Base-by-base conservation (phyloP, 208 protist genomes). In the Leishmania major region DNA sequence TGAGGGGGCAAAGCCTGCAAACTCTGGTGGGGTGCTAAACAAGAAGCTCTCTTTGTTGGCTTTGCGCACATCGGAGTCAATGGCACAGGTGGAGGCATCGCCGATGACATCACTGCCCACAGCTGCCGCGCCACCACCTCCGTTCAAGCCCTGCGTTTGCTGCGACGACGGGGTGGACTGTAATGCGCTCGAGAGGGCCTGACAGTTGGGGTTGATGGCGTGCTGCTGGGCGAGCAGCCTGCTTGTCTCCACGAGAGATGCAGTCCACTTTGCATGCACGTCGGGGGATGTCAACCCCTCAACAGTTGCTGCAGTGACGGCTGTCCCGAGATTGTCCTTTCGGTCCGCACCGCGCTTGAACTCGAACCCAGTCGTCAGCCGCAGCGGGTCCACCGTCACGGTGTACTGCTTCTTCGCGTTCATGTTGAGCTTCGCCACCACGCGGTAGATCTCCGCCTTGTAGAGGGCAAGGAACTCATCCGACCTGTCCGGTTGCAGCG, bases 21-120 rank as follows among this genome's bases (percentile, higher is more conserved):
- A 95, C 78, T 91, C 89, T 3, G 93, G 93, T 35, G 93, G 93
- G 10, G 93, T 96, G 73, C 85, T 90, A 70, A 96, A 96, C 25
- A 94, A 57, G 60, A 83, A 84, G 66, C 86, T 90, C 67, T 88
- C 79, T 49, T 89, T 83, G 49, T 90, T 84, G 4, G 64, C 75
- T 45, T 84, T 84, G 8, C 80, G 74, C 37, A 84, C 84, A 59
- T 83, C 76, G 31, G 84, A 87, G 66, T 87, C 84, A 25, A 82
- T 57, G 31, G 73, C 80, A 47, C 77, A 72, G 31, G 71, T 74
- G 35, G 77, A 85, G 13, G 72, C 71, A 35, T 53, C 59, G 13
- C 69, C 76, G 3, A 22, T 37, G n/a, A 7, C 13, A 37, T 28
- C 71, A 19, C 6, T 17, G 71, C 47, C n/a, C 28, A 6, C 28